Percentiles rank a stretch among this genome's conserved stretches.
Conservation (phyloP, 1,139 yeast species). For the Taphrina confusa region DNA sequence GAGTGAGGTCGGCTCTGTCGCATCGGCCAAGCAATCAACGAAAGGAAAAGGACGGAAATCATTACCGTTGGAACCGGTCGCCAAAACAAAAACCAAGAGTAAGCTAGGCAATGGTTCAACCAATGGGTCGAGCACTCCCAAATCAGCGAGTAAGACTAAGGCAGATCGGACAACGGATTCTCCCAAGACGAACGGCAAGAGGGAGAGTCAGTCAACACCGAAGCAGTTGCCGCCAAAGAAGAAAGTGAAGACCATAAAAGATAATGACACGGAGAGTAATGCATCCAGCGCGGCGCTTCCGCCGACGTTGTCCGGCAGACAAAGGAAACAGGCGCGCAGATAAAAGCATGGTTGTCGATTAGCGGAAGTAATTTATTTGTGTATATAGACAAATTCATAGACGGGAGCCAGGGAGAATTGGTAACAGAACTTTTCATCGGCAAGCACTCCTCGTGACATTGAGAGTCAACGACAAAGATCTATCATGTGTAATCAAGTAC, state of each 20-base stretch:
- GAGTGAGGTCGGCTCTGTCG: constrained; percentile 19
- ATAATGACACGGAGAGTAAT: constrained; percentile 1
- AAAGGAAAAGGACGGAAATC: constrained; percentile 1
- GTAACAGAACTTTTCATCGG: no score
- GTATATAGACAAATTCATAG: no score
- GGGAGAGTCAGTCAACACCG: constrained; percentile 3
- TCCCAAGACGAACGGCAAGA: constrained; percentile 6
- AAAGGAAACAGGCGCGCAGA: constrained; percentile 26
- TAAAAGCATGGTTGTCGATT: neutral
- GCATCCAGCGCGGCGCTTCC: constrained; percentile 16
- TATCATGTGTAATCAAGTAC: no score
- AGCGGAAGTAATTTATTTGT: no score
- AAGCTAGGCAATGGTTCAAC: neutral
- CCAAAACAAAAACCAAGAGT: neutral
- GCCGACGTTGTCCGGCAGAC: constrained; percentile 26
- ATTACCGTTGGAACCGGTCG: neutral
- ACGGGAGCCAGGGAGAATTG: no score
- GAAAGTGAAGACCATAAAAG: neutral
- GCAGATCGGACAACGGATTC: neutral
- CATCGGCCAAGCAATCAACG: constrained; percentile 5
- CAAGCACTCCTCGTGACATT: no score
- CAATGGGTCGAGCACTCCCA: neutral
- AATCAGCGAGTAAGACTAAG: neutral
- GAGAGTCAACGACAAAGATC: no score
- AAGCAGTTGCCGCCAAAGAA: constrained; percentile 13